Evolutionary conservation across 1,284 basidiomycete species (phyloP).

Genomic region (Agaricales sp.): DNA sequence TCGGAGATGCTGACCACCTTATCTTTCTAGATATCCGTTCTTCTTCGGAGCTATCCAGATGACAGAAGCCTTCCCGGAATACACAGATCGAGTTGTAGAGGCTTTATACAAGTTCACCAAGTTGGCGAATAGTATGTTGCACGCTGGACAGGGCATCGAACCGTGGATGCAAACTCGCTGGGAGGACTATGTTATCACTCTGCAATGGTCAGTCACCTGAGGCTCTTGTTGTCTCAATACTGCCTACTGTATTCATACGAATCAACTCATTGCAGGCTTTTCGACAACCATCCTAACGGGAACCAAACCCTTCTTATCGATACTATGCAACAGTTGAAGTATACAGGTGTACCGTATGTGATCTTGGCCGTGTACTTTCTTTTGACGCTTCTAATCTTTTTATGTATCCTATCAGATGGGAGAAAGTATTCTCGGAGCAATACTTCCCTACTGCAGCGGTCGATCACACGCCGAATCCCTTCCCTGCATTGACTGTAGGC

Average conservation of each 20-base stretch:
- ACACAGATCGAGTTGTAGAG: conserved; percentile 32
- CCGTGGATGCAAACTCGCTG: conserved; percentile 44
- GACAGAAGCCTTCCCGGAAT: conserved; percentile 30
- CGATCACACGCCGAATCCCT: conserved; percentile 22
- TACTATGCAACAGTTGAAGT: conserved; percentile 44
- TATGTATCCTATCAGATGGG: conserved; percentile 6
- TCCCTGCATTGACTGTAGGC: conserved; percentile 10
- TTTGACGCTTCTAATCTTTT: conserved; percentile 12
- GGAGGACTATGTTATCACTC: conserved; percentile 44
- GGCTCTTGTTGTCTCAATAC: not conserved
- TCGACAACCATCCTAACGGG: conserved; percentile 40
- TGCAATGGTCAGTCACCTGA: conserved; percentile 36
- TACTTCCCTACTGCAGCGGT: conserved; percentile 30
- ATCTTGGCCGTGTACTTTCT: conserved; percentile 22
- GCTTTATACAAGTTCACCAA: conserved; percentile 41
- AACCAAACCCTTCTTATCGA: conserved; percentile 40
- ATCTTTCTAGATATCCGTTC: conserved; percentile 34
- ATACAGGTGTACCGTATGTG: conserved; percentile 43
- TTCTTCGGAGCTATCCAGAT: conserved; percentile 31
- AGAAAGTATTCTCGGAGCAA: conserved; percentile 19
- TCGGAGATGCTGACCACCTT: too few species aligned
- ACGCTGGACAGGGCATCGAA: conserved; percentile 36
- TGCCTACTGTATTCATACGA: not conserved
- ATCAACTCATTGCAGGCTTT: conserved; percentile 34
- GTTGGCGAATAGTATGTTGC: conserved; percentile 46